These are phyloP conservation scores for Fulvia fulva DNA, from an alignment of 2,329 filamentous ascomycete species.

Conservation along the genomic window DNA sequence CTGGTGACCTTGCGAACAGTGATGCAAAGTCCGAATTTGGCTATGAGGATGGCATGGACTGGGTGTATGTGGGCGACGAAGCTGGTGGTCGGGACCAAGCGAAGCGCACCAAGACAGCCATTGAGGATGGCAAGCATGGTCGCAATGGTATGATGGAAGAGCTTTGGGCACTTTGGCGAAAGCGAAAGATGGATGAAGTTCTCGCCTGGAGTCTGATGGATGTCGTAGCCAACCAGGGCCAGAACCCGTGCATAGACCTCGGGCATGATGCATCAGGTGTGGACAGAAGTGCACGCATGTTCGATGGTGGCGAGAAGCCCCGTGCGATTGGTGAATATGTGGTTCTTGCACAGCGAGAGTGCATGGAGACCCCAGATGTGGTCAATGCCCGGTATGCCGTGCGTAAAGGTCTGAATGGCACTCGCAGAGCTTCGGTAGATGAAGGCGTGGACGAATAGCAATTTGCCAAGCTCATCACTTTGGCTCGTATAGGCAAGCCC, in stretches of 20 bases:
- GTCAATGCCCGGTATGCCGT: conserved; percentile 58
- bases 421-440: conserved; percentile 4
- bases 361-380: conserved; percentile 57
- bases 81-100: conserved; percentile 32
- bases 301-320: conserved; percentile 55
- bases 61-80: conserved; percentile 75
- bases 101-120: conserved; percentile 34
- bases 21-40: conserved; percentile 38
- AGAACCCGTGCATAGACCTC: conserved; percentile 2
- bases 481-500: conserved; percentile 75
- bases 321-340: conserved; percentile 56
- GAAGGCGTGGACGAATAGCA: conserved; percentile 11
- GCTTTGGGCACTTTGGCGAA: conserved; percentile 79
- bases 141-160: conserved; percentile 64
- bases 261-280: not conserved
- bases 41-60: conserved; percentile 61
- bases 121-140: conserved; percentile 59
- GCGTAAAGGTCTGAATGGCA: conserved; percentile 43
- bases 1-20: conserved; percentile 32
- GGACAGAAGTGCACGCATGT: conserved; percentile 49
- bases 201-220: conserved; percentile 71
- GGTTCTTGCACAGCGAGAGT: conserved; percentile 53
- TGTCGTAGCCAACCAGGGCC: conserved; percentile 47
- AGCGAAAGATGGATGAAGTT: conserved; percentile 84
- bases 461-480: conserved; percentile 38